Conservation (phyloP, 331 rosid genomes). For the Pyracantha coccinea region DNA sequence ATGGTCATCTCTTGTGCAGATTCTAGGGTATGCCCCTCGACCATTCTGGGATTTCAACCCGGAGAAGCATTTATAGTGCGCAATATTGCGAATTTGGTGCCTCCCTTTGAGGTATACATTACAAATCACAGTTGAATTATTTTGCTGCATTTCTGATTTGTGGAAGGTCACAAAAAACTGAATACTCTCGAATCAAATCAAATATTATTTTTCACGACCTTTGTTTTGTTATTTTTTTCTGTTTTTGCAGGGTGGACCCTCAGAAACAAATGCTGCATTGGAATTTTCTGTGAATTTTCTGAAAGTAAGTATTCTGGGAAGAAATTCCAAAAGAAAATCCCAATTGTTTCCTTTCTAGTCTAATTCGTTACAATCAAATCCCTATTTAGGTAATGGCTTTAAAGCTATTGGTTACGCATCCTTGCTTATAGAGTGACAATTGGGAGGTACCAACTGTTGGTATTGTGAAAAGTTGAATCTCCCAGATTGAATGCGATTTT, state of each 20-base stretch:
- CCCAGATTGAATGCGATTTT: neutral
- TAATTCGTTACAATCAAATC: neutral
- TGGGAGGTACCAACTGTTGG: neutral
- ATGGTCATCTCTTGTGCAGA: conserved; percentile 98
- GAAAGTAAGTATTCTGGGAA: conserved; percentile 34
- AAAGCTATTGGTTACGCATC: neutral
- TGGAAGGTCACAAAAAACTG: neutral
- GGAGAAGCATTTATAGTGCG: conserved; percentile 90
- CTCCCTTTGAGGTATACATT: conserved; percentile 59
- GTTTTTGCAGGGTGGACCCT: conserved; percentile 71
- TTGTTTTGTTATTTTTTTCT: neutral
- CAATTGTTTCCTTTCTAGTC: neutral
- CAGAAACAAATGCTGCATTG: conserved; percentile 90
- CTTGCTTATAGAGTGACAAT: neutral
- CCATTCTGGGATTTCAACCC: conserved; percentile 81
- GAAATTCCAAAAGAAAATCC: neutral
- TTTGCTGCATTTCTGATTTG: neutral
- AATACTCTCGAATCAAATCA: neutral
- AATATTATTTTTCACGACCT: neutral
- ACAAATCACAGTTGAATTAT: conserved; percentile 6
- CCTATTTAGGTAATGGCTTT: neutral
- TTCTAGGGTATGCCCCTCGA: conserved; percentile 93
- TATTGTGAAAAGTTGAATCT: neutral
- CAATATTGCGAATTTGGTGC: conserved; percentile 89
- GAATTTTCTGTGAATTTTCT: conserved; percentile 84